A percentile compares a stretch with the other conserved stretches of the same genome.
These are phyloP conservation scores for Paecilomyces sp. DNA, from an alignment of 2,329 filamentous ascomycete genomes.

Conservation along the genomic window DNA sequence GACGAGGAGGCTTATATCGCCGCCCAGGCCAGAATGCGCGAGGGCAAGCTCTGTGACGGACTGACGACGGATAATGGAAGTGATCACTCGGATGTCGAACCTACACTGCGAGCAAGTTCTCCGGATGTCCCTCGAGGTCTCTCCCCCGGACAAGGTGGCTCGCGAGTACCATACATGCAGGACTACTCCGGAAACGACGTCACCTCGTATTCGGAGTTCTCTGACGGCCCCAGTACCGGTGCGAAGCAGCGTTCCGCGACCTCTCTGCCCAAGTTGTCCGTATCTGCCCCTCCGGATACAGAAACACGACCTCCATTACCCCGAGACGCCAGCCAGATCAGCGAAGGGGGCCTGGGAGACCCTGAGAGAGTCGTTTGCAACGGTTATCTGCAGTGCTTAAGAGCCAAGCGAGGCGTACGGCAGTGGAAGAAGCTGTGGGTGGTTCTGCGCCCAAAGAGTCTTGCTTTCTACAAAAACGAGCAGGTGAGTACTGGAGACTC, in stretches of 20 bases:
- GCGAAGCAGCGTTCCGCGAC: slow-evolving; percentile 20
- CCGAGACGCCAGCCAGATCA: slow-evolving; percentile 58
- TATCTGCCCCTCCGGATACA: slow-evolving; percentile 20
- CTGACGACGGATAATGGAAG: slow-evolving; percentile 31
- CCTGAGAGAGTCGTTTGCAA: slow-evolving; percentile 90
- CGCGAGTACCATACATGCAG: slow-evolving; percentile 30
- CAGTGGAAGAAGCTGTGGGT: slow-evolving; percentile 96
- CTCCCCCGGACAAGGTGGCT: slow-evolving; percentile 19
- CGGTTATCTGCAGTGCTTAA: slow-evolving; percentile 79
- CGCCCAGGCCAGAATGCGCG: slow-evolving; percentile 18
- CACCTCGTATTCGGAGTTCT: slow-evolving; percentile 81
- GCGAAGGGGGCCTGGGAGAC: slow-evolving; percentile 54
- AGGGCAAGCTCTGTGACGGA: slow-evolving; percentile 15
- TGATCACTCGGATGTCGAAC: slow-evolving; percentile 34
- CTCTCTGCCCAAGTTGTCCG: slow-evolving; percentile 21
- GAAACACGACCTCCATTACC: slow-evolving; percentile 20
- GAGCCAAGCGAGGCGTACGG: slow-evolving; percentile 69
- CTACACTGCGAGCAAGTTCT: slow-evolving; percentile 22
- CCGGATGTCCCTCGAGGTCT: slow-evolving; percentile 25
- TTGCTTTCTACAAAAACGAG: slow-evolving; percentile 90
- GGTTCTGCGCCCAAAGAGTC: slow-evolving; percentile 74
- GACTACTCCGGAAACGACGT: slow-evolving; percentile 60
- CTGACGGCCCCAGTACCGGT: slow-evolving; percentile 46
- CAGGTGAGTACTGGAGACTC: slow-evolving; percentile 24
- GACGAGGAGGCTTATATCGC: slow-evolving; percentile 75